Conservation (phyloP, 495 filamentous ascomycete genomes). For the Penicillium malachiteum region DNA sequence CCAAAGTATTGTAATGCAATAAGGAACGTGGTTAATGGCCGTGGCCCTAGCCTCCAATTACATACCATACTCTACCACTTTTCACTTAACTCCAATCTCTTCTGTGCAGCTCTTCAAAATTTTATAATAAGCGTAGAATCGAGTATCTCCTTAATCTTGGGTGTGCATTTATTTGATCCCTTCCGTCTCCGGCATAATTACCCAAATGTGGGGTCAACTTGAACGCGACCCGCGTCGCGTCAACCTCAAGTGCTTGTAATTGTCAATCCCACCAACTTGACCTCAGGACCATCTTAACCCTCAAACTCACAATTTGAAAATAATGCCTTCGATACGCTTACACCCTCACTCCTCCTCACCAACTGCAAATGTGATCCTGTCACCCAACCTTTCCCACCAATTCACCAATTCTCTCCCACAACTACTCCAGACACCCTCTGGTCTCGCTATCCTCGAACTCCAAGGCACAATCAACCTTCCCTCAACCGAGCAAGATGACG, state of each 20-base stretch:
- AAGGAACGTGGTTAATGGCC: too few relatives aligned
- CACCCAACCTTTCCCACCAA: constrained; percentile 12
- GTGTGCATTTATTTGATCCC: not conserved
- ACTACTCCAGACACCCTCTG: constrained; percentile 78
- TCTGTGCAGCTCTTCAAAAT: too few relatives aligned
- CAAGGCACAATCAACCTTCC: constrained; percentile 80
- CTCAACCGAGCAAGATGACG: constrained; percentile 18
- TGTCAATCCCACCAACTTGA: too few relatives aligned
- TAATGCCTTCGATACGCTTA: constrained; percentile 48
- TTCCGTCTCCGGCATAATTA: not conserved
- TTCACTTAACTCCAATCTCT: too few relatives aligned
- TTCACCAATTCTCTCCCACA: constrained; percentile 68
- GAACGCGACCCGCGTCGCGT: constrained; percentile 21
- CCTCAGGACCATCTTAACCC: too few relatives aligned
- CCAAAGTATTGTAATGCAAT: too few relatives aligned
- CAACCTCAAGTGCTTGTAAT: not conserved
- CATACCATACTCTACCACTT: too few relatives aligned
- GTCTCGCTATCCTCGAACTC: constrained; percentile 79
- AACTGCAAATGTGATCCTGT: not conserved
- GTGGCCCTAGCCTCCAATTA: too few relatives aligned
- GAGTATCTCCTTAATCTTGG: too few relatives aligned
- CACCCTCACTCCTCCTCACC: constrained; percentile 21
- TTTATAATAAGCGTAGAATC: too few relatives aligned
- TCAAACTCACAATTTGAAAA: not conserved
- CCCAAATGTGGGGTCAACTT: constrained; percentile 12